Evolutionary conservation across 176 grass and related monocot genomes (phyloP).

Genomic region (Zizania latifolia): DNA sequence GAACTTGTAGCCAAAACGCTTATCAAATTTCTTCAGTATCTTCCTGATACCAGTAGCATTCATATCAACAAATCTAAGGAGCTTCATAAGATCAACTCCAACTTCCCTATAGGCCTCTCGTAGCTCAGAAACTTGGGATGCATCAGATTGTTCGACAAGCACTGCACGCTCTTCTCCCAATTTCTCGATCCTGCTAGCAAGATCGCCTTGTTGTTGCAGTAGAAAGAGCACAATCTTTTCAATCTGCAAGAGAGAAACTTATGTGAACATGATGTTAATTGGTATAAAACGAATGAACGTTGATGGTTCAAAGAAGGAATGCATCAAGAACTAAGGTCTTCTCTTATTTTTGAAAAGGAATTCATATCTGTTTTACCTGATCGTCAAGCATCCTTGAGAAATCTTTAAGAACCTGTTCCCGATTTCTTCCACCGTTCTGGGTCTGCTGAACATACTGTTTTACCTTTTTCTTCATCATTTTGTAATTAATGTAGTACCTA

Average conservation of each 20-base stretch:
- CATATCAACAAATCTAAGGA: slow-evolving; percentile 85
- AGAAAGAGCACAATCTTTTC: slow-evolving; percentile 94
- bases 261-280: not conserved
- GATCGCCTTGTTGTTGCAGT: slow-evolving; percentile 74
- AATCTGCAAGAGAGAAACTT: slow-evolving; percentile 47
- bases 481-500: slow-evolving; percentile 97
- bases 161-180: slow-evolving; percentile 39
- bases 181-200: slow-evolving; percentile 75
- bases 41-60: slow-evolving; percentile 94
- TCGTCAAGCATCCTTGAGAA: slow-evolving; percentile 88
- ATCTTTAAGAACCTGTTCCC: slow-evolving; percentile 67
- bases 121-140: slow-evolving; percentile 45
- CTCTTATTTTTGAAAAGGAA: not conserved
- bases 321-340: not conserved
- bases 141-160: slow-evolving; percentile 42
- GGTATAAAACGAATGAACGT: not conserved
- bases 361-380: slow-evolving; percentile 40
- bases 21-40: slow-evolving; percentile 96
- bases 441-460: slow-evolving; percentile 84
- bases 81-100: slow-evolving; percentile 71
- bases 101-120: slow-evolving; percentile 62
- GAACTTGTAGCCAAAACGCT: slow-evolving; percentile 70
- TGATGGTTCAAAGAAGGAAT: slow-evolving; percentile 1
- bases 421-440: slow-evolving; percentile 44
- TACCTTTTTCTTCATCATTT: slow-evolving; percentile 99